These are phyloP conservation scores for Trichaptum fuscoviolaceum DNA, from an alignment of 768 basidiomycete genomes.

Conservation along the genomic window DNA sequence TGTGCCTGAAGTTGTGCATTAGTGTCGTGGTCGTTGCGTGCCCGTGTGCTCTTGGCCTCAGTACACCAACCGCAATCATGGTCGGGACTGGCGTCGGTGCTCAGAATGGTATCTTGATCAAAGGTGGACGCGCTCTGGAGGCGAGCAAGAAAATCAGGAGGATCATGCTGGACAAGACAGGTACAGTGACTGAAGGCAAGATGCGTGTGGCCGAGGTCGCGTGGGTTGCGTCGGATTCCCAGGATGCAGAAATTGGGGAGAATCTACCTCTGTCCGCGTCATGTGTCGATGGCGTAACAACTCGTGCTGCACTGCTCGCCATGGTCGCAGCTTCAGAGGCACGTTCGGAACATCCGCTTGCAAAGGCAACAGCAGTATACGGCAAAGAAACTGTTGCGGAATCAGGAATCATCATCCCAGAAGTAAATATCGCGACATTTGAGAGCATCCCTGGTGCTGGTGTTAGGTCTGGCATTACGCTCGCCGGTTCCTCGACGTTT, in stretches of 20 bases:
- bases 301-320: constrained; percentile 58
- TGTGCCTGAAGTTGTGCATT: constrained; percentile 95
- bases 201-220: constrained; percentile 69
- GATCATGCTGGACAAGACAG: constrained; percentile 94
- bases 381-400: constrained; percentile 58
- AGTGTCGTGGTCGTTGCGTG: constrained; percentile 98
- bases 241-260: constrained; percentile 21
- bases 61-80: constrained; percentile 98
- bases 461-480: constrained; percentile 62
- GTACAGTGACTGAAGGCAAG: constrained; percentile 95
- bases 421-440: constrained; percentile 63
- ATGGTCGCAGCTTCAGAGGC: constrained; percentile 86
- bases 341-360: constrained; percentile 93
- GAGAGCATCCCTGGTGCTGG: constrained; percentile 89
- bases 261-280: constrained; percentile 18
- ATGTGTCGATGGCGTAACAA: constrained; percentile 60
- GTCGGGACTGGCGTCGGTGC: constrained; percentile 98
- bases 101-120: constrained; percentile 95
- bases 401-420: constrained; percentile 36
- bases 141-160: constrained; percentile 78
- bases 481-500: constrained; percentile 39
- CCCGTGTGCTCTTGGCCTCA: constrained; percentile 93
- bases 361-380: constrained; percentile 84
- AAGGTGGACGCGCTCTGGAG: constrained; percentile 92
- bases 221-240: constrained; percentile 55